Evolutionary conservation across 202 grass and related monocot genomes (phyloP), one percentile per base, ranked within the genome.

Genomic region (Dendrocalamus latiflorus): DNA sequence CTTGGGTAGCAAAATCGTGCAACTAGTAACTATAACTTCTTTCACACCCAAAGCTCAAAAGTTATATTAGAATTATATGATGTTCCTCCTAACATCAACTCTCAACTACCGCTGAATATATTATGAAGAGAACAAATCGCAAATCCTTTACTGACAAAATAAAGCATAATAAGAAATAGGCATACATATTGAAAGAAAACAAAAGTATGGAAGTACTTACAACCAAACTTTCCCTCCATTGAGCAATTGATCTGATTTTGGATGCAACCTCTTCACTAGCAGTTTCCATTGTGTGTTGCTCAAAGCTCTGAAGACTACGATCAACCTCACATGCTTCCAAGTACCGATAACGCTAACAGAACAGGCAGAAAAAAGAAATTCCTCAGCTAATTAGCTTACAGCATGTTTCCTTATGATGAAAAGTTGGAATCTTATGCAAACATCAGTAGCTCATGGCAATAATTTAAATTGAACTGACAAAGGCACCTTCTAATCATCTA

Each of bases 261-360:
- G 85, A 93, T 54, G 74, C 84, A 78, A 62, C 68, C 80, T 93
- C 87, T 61, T 91, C 84, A 66, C 38, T 82, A 60, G 81, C 75
- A 82, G 63, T 89, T 72, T 93, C 76, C 70, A 93, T 26, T 68
- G 30, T 65, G 28, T 53, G 90, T 74, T 89, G 80, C 74, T 98
- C 96, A 73, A 93, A 79, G 75, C 36, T 91, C 67, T 80, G 87
- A 87, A 98, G 82, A 76, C 45, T 68, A 66, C 43, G 83, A 88
- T 98, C 83, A 81, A 93, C 93, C 77, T 87, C 81, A 84, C 91
- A 94, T 85, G 93, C 96, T 84, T 99, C 96, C 72, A 71, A 77
- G 82, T 92, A 99, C 68, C 89, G 84, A 86, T 82, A 90, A 56
- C 91, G 86, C 96, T 99, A 70, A 63, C 12, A 86, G 50, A 86